Evolutionary conservation across 2,329 filamentous ascomycete species (phyloP).

Genomic region (Rhynchosporium agropyri): DNA sequence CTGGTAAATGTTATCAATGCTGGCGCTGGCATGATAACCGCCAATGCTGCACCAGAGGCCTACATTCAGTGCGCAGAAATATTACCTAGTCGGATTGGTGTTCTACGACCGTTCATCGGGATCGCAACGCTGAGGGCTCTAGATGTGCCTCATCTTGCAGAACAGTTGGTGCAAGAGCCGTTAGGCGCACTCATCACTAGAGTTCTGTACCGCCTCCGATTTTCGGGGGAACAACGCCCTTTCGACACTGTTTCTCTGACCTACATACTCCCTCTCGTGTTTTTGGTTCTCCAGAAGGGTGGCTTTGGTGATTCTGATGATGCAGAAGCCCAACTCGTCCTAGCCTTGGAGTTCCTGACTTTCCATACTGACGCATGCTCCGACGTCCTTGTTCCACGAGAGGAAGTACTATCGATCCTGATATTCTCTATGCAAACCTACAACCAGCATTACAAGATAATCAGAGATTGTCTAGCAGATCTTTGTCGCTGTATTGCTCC

Average conservation of each 20-base stretch:
- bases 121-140: constrained; percentile 82
- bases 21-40: constrained; percentile 80
- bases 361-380: constrained; percentile 83
- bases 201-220: constrained; percentile 86
- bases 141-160: constrained; percentile 70
- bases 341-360: constrained; percentile 84
- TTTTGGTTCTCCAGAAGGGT: constrained; percentile 76
- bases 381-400: constrained; percentile 75
- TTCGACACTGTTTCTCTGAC: constrained; percentile 87
- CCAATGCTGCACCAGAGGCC: constrained; percentile 74
- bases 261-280: constrained; percentile 82
- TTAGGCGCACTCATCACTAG: constrained; percentile 83
- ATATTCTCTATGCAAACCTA: constrained; percentile 85
- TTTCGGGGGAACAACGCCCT: constrained; percentile 89
- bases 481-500: constrained; percentile 81
- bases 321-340: constrained; percentile 83
- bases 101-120: constrained; percentile 80
- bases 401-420: constrained; percentile 70
- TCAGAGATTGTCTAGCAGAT: constrained; percentile 90
- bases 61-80: constrained; percentile 81
- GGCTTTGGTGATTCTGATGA: constrained; percentile 80
- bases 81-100: constrained; percentile 72
- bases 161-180: constrained; percentile 75
- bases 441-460: constrained; percentile 89
- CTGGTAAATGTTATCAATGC: constrained; percentile 76